Evolutionary conservation across 1,284 basidiomycete genomes (phyloP), one percentile per base, ranked within the genome.

Genomic region (Sporisorium iseilematis-ciliati): DNA sequence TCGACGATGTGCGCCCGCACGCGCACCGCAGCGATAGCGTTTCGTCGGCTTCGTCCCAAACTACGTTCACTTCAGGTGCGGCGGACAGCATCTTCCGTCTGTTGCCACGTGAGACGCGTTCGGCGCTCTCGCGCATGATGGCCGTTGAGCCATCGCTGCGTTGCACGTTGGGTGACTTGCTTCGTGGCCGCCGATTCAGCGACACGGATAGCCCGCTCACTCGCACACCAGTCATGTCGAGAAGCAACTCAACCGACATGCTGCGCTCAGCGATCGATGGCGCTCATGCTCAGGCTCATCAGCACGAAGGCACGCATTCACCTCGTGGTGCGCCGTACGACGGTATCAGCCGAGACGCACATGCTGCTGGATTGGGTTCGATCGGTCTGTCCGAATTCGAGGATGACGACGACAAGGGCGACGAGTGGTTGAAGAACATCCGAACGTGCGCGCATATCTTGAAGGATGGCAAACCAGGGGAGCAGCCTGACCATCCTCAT

Each of bases 51-150:
- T 91, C 70, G 79, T 89, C 90, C 84, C 89, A 89, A 82, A 80
- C 81, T 81, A 93, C 94, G n/a, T 92, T 91, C 89, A 89, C 92
- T 85, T 89, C 87, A 10, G 93, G 92, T 45, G 93, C 93, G 8
- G 92, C 93, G n/a, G 96, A 99, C 86, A 95, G 93, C 33, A 97
- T 99, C 84, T 99, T 99, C 89, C 90, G 95, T n/a, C 88, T 99
- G 7, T 88, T 99, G 21, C 96, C 96, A 6, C 91, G 96, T 65
- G 96, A 98, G 87, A 91, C 82, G 26, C 75, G 82, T 16, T 75
- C 91, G 16, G 94, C 93, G 11, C 88, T 99, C 59, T 92, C 94
- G 68, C 90, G 95, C 58, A 99, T 99, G 97, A 89, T 99, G 80
- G 92, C 91, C 69, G 90, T 98, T 59, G 95, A 98, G 85, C 93